These are phyloP conservation scores for Bryopsis sp. DNA, from an alignment of 139 green algal genomes.

Conservation along the genomic window DNA sequence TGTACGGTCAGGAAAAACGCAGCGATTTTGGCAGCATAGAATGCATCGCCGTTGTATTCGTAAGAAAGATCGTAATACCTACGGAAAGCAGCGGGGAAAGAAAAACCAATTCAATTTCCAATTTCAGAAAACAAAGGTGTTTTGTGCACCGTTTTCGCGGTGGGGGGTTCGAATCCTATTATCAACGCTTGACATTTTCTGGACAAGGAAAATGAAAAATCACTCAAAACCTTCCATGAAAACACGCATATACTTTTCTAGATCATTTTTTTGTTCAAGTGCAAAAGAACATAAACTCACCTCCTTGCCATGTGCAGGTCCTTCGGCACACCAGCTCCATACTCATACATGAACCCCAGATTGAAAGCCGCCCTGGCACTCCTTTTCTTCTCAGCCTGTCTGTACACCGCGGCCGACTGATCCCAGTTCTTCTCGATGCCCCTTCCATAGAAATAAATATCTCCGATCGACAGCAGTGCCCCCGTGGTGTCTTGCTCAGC, in stretches of 20 bases:
- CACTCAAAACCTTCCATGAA: too few species aligned
- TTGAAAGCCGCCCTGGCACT: slow-evolving; percentile 64
- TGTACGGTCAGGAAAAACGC: slow-evolving; percentile 4
- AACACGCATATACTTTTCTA: too few species aligned
- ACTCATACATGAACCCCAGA: slow-evolving; percentile 88
- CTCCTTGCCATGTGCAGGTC: slow-evolving; percentile 25
- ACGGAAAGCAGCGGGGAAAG: background rate
- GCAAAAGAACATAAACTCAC: background rate
- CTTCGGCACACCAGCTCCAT: slow-evolving; percentile 64
- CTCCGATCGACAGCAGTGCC: slow-evolving; percentile 64
- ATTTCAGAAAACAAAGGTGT: too few species aligned
- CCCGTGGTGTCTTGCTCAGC: slow-evolving; percentile 66
- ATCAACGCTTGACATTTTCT: too few species aligned
- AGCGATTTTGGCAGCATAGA: slow-evolving; percentile 7
- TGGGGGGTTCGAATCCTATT: too few species aligned
- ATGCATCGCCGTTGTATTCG: slow-evolving; percentile 7
- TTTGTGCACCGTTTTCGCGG: too few species aligned
- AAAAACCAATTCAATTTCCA: too few species aligned
- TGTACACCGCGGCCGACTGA: slow-evolving; percentile 18
- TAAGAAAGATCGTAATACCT: slow-evolving; percentile 17
- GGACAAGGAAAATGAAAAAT: too few species aligned
- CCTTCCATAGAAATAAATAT: slow-evolving; percentile 80
- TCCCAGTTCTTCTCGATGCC: slow-evolving; percentile 36
- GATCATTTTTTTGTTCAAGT: too few species aligned
- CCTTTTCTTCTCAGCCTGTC: slow-evolving; percentile 11